Evolutionary conservation across 345 rosid species (phyloP), one percentile per base, ranked within the genome.

Genomic region (Cochlearia excelsa): DNA sequence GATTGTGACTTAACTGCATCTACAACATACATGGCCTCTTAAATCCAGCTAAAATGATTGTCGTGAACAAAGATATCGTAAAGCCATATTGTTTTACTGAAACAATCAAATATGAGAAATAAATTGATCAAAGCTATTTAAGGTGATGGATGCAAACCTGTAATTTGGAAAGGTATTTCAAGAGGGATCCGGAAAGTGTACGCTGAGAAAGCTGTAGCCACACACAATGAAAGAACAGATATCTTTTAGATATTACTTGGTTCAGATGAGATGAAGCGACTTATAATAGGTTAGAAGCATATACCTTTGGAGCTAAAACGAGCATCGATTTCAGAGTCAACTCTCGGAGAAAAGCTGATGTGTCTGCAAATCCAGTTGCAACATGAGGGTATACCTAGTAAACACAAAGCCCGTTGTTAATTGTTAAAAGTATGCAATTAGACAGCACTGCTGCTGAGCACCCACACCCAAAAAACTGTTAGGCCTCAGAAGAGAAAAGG

Each of bases 321-420:
- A 93, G 97, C 96, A 93, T 90, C 34, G 99, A 90, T 65, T 93
- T 93, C 38, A 93, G 99, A 82, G 97, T 90, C 83, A 93, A 64
- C 70, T 93, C 99, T 49, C 97, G 88, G 50, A 93, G 95, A 78
- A 85, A 85, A 45, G 97, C 92, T 60, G 95, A 85, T 30, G 95
- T 78, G 68, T 93, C 99, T 26, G 94, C 75, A 73, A 93, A 90
- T 63, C 99, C 97, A 59, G 90, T 82, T 62, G 97, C 87, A 66
- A 93, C 79, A 60, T 90, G 97, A 61, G 97, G 95, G 73, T 78
- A 93, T 62, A 87, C 95, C 97, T 90, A 74, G 65, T 63, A 34
- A 70, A 49, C 45, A 42, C 66, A 66, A 48, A 77, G 33, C 40
- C 35, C 44, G 54, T 48, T 11, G 34, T 53, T 59, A 27, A 16